A percentile compares a stretch with the other conserved stretches of the same genome.
phyloP scores from a whole-genome alignment of 176 grass and related monocot species.

The Oryza brachyantha region DNA sequence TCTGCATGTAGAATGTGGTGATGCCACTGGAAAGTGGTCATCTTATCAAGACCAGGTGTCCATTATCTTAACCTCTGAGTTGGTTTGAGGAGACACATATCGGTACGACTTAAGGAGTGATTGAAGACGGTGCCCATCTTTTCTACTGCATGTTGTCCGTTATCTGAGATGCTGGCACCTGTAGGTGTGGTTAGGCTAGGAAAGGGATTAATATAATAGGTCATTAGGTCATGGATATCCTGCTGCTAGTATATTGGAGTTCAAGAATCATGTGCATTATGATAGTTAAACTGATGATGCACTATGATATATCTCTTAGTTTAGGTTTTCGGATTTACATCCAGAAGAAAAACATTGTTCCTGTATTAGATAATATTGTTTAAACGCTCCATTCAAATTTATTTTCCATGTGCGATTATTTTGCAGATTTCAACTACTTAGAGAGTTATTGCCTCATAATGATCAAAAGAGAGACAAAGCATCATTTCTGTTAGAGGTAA shows the following conservation, averaged over 20 bases:
- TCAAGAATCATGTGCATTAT: neutral
- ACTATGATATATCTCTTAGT: neutral
- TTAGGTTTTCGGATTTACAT: neutral
- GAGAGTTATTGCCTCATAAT: conserved; percentile 87
- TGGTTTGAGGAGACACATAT: neutral
- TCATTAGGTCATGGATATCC: neutral
- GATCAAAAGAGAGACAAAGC: conserved; percentile 99
- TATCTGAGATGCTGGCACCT: neutral
- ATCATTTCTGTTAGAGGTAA: conserved; percentile 88
- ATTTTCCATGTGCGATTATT: conserved; percentile 1
- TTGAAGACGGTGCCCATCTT: neutral
- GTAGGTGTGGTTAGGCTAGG: neutral
- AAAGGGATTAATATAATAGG: neutral
- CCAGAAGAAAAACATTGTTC: neutral
- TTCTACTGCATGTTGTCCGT: neutral
- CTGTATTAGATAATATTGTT: neutral
- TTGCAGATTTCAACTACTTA: conserved; percentile 92
- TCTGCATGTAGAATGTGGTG: neutral
- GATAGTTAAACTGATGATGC: neutral
- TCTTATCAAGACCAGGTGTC: neutral
- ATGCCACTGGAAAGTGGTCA: neutral
- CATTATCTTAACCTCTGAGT: neutral
- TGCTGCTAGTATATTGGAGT: neutral
- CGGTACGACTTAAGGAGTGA: neutral
- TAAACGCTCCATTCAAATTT: neutral